Conservation (phyloP, 164 flowering plant species). For the Pachysandra terminalis region DNA sequence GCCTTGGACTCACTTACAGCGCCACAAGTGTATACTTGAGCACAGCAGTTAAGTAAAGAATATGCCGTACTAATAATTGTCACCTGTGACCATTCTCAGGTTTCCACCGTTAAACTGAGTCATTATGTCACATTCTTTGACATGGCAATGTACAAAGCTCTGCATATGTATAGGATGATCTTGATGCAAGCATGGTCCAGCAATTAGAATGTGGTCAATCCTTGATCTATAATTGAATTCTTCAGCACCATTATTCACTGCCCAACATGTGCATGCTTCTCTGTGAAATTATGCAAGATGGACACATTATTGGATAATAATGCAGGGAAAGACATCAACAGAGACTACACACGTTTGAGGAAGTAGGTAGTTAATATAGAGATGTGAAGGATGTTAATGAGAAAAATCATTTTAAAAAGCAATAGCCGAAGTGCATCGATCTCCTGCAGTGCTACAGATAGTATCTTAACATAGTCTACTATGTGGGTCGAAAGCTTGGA, state of each 20-base stretch:
- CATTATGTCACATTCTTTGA: slow-evolving; percentile 85
- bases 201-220: slow-evolving; percentile 87
- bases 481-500: no score
- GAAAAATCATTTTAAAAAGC: no score
- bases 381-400: no score
- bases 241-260: slow-evolving; percentile 77
- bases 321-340: neutral
- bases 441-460: no score
- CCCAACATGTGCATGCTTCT: slow-evolving; percentile 97
- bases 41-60: no score
- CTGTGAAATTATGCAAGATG: slow-evolving; percentile 31
- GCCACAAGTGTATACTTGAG: neutral
- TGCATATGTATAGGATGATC: slow-evolving; percentile 40
- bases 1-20: neutral
- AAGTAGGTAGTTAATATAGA: no score
- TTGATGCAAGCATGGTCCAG: slow-evolving; percentile 79
- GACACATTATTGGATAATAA: neutral
- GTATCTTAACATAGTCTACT: no score
- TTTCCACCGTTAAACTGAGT: slow-evolving; percentile 77
- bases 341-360: no score
- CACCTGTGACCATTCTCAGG: slow-evolving; percentile 67
- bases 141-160: slow-evolving; percentile 65
- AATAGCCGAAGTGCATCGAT: no score
- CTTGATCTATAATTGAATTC: slow-evolving; percentile 88
- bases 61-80: neutral